A percentile compares a stretch with the other conserved stretches of the same genome.
Conservation (phyloP, 768 basidiomycete species). For the Mycena galopus region DNA sequence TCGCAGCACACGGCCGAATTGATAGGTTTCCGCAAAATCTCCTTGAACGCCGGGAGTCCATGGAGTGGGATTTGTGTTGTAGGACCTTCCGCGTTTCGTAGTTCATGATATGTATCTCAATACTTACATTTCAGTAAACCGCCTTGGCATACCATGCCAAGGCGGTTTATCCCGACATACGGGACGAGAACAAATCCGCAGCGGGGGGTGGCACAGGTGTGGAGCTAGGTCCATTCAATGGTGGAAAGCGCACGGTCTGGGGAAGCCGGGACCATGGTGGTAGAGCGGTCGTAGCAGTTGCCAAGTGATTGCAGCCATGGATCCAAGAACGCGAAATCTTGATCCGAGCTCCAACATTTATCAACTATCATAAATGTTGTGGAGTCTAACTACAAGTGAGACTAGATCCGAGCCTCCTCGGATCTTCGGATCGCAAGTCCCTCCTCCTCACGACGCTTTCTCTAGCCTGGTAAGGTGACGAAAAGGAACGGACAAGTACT, state of each 20-base stretch:
- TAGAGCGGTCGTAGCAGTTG: background rate
- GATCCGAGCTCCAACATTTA: no score
- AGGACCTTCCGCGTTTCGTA: background rate
- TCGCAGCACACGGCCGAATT: background rate
- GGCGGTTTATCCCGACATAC: no score
- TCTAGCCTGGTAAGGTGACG: no score
- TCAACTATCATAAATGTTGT: no score
- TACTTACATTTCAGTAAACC: no score
- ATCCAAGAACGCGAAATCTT: background rate
- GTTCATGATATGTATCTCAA: background rate
- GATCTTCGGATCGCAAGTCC: background rate
- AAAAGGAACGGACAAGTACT: no score
- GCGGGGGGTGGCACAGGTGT: no score
- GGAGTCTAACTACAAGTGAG: no score
- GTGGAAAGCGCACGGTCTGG: background rate
- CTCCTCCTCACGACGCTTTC: background rate
- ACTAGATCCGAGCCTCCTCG: background rate
- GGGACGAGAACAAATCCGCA: no score
- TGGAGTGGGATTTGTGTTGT: background rate
- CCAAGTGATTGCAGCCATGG: background rate
- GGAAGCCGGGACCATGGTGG: background rate
- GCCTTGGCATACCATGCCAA: no score
- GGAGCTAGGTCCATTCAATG: background rate
- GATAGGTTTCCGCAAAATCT: background rate
- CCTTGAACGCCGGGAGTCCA: background rate